These are phyloP conservation scores for Ostreobium quekettii DNA, from an alignment of 139 green algal species.

Conservation along the genomic window DNA sequence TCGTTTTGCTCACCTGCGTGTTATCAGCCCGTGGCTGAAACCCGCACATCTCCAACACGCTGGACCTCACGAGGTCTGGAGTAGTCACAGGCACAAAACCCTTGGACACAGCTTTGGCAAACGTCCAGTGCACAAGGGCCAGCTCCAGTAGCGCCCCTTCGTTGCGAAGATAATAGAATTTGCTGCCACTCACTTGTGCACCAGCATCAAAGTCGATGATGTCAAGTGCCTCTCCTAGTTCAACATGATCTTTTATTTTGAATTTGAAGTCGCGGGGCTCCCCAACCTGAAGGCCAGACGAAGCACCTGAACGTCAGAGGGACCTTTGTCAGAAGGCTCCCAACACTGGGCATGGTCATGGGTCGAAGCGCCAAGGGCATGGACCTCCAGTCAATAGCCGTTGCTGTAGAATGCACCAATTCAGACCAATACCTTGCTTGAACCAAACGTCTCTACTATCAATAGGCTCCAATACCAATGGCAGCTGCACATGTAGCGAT, in stretches of 20 bases:
- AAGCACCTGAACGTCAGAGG: not conserved
- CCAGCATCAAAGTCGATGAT: conserved; percentile 83
- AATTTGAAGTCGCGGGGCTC: conserved; percentile 60
- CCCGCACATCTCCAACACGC: conserved; percentile 93
- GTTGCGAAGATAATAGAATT: conserved; percentile 83
- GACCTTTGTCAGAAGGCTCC: not conserved
- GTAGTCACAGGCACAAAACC: conserved; percentile 89
- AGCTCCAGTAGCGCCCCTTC: conserved; percentile 90
- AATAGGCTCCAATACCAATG: too few relatives aligned
- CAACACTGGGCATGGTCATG: too few relatives aligned
- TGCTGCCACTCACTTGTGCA: conserved; percentile 50
- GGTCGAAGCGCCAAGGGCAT: too few relatives aligned
- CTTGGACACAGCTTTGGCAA: conserved; percentile 48
- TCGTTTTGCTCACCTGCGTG: conserved; percentile 90
- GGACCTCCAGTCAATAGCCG: too few relatives aligned
- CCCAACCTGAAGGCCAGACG: conserved; percentile 47
- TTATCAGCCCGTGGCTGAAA: conserved; percentile 89
- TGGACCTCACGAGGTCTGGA: conserved; percentile 85
- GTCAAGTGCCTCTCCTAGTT: conserved; percentile 60
- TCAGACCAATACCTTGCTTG: too few relatives aligned
- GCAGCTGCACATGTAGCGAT: too few relatives aligned
- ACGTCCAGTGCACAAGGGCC: conserved; percentile 82
- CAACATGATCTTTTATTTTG: conserved; percentile 66
- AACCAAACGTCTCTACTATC: too few relatives aligned
- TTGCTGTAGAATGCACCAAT: too few relatives aligned